These are phyloP conservation scores for Fragaria vesca DNA, from an alignment of 306 rosid genomes.

Conservation along the genomic window DNA sequence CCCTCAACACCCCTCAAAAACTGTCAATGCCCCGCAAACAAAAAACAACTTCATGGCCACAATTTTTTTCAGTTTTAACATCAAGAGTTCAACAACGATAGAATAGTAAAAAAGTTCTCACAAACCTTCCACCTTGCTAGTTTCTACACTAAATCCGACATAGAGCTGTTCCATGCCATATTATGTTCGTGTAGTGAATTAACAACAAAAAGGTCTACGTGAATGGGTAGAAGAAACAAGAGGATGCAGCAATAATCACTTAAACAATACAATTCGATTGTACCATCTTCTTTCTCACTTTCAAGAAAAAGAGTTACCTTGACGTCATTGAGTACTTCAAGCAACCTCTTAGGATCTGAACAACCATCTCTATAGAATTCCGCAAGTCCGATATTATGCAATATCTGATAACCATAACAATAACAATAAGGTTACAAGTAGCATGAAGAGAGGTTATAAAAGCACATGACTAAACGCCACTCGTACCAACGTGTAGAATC, in stretches of 20 bases:
- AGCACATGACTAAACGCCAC: not conserved
- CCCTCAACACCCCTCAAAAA: not conserved
- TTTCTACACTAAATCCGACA: not conserved
- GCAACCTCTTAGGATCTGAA: conserved; percentile 80
- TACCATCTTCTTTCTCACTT: no score
- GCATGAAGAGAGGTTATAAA: not conserved
- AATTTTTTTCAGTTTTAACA: not conserved
- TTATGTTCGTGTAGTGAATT: not conserved
- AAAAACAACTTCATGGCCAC: not conserved
- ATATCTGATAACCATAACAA: conserved; percentile 51
- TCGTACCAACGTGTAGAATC: not conserved
- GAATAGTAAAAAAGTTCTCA: not conserved
- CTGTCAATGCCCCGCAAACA: not conserved
- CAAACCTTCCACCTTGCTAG: not conserved
- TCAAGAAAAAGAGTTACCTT: conserved; percentile 47
- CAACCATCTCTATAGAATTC: conserved; percentile 83
- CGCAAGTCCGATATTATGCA: conserved; percentile 83
- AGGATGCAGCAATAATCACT: not conserved
- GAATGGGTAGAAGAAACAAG: conserved; percentile 4
- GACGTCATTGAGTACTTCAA: conserved; percentile 67
- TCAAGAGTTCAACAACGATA: no score
- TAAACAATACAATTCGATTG: no score
- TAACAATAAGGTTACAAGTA: not conserved
- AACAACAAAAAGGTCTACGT: conserved; percentile 2
- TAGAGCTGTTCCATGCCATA: not conserved